Evolutionary conservation across 2,329 filamentous ascomycete genomes (phyloP).

Genomic region (Alternaria ventricosa): DNA sequence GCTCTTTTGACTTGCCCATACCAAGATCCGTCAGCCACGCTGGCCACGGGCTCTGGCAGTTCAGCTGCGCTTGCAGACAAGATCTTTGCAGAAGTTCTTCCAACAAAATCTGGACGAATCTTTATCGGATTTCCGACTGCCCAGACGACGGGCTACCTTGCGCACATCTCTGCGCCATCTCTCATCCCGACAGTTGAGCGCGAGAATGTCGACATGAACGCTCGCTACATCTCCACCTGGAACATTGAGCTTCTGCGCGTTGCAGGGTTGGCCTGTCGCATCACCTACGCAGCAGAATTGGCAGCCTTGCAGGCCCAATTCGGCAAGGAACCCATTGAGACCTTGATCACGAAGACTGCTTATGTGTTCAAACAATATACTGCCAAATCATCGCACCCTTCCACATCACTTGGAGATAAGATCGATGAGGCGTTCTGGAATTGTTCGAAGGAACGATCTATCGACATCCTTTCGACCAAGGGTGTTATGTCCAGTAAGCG

Average conservation of each 20-base stretch:
- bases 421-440: constrained; percentile 98
- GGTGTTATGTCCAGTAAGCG: constrained; percentile 85
- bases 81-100: constrained; percentile 88
- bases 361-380: constrained; percentile 88
- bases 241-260: constrained; percentile 92
- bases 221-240: constrained; percentile 92
- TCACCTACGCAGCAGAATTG: constrained; percentile 92
- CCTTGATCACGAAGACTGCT: constrained; percentile 77
- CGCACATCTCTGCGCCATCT: constrained; percentile 94
- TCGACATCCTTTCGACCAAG: constrained; percentile 86
- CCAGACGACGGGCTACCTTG: constrained; percentile 91
- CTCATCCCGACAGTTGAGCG: constrained; percentile 97
- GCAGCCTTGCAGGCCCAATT: constrained; percentile 59
- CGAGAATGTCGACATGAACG: constrained; percentile 96
- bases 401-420: constrained; percentile 78
- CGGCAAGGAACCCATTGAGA: constrained; percentile 63
- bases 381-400: constrained; percentile 89
- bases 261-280: constrained; percentile 85
- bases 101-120: constrained; percentile 85
- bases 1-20: constrained; percentile 91
- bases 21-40: constrained; percentile 75
- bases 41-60: constrained; percentile 58
- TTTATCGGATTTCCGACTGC: constrained; percentile 98
- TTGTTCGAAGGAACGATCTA: constrained; percentile 75
- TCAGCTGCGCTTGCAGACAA: constrained; percentile 68